Percentiles rank a stretch among this genome's conserved stretches.
Evolutionary conservation across 805 yeast species (phyloP).

Genomic region (Wickerhamomyces xylosicus): DNA sequence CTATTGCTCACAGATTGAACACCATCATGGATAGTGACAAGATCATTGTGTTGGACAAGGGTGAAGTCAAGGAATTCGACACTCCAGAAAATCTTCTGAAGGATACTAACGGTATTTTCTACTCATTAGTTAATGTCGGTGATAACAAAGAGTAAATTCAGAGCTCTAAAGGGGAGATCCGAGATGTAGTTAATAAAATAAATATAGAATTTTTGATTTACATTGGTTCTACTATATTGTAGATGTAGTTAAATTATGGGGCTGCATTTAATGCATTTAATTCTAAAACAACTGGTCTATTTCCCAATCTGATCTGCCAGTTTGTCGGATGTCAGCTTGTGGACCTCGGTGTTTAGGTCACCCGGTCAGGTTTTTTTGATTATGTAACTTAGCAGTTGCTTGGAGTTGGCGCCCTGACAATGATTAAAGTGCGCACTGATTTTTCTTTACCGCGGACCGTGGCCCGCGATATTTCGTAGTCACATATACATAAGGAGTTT

Average conservation of each 20-base stretch:
- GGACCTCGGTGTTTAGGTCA: too few relatives aligned
- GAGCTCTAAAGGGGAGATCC: conserved; percentile 1
- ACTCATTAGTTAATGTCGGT: conserved; percentile 60
- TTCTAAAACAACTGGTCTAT: too few relatives aligned
- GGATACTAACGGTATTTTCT: conserved; percentile 60
- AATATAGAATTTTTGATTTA: neutral
- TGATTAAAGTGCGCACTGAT: too few relatives aligned
- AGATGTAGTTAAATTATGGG: neutral
- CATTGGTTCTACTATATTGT: neutral
- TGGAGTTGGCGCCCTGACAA: too few relatives aligned
- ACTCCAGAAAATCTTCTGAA: conserved; percentile 57
- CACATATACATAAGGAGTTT: too few relatives aligned
- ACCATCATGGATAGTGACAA: conserved; percentile 76
- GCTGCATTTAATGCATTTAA: neutral
- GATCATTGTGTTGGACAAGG: conserved; percentile 67
- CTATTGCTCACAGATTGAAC: conserved; percentile 79
- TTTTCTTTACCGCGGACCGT: too few relatives aligned
- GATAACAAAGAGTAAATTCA: conserved; percentile 4
- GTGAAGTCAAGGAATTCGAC: conserved; percentile 69
- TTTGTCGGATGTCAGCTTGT: too few relatives aligned
- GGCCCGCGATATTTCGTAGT: too few relatives aligned
- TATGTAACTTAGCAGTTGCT: too few relatives aligned
- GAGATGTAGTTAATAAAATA: neutral
- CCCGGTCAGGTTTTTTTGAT: too few relatives aligned
- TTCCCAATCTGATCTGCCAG: too few relatives aligned